Evolutionary conservation across 1,284 basidiomycete species (phyloP).

Genomic region (Neotropicomus parvogracilis): DNA sequence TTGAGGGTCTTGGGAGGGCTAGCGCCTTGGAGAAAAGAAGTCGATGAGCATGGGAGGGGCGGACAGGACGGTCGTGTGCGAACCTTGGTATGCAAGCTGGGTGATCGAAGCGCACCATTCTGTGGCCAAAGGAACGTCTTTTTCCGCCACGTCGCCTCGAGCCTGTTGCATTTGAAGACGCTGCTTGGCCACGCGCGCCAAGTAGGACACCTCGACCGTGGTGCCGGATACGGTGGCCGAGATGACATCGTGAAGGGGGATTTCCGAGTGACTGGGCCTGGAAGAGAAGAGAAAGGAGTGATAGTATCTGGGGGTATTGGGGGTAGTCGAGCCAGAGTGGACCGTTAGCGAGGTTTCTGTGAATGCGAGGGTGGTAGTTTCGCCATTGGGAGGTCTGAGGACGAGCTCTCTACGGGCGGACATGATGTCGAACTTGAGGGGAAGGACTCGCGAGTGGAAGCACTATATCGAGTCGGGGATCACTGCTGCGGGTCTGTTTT

Average conservation of each 20-base stretch:
- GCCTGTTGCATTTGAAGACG: constrained; percentile 40
- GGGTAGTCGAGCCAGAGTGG: background rate
- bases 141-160: constrained; percentile 41
- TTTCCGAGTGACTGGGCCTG: constrained; percentile 21
- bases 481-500: background rate
- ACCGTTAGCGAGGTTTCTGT: constrained; percentile 20
- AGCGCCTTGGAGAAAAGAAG: constrained; percentile 39
- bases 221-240: constrained; percentile 41
- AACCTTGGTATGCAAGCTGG: constrained; percentile 62
- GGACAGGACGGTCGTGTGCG: constrained; percentile 12
- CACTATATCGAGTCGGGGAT: constrained; percentile 6
- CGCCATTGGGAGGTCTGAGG: constrained; percentile 14
- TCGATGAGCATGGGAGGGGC: background rate
- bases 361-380: constrained; percentile 16
- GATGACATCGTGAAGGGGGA: constrained; percentile 50
- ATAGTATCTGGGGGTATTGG: background rate
- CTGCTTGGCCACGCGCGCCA: constrained; percentile 41
- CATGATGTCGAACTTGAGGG: constrained; percentile 16
- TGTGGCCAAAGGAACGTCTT: constrained; percentile 38
- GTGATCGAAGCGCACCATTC: constrained; percentile 59
- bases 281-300: constrained; percentile 12
- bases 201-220: constrained; percentile 44
- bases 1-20: constrained; percentile 52
- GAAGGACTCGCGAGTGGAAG: background rate
- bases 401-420: constrained; percentile 20